Evolutionary conservation across 129 eudicot species (phyloP).

Genomic region (Deinandra increscens): DNA sequence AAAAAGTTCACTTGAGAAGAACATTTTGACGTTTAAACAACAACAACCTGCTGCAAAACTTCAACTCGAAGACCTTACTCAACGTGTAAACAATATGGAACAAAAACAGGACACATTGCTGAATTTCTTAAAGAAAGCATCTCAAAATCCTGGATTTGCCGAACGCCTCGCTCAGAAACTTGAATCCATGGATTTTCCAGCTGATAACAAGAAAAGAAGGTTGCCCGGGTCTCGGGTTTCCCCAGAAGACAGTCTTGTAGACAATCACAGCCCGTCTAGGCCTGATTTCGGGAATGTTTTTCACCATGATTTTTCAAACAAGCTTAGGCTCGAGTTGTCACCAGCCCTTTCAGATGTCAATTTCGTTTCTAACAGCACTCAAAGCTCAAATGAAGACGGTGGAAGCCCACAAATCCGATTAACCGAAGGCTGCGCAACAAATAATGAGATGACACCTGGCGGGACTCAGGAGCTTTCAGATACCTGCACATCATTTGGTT

Average conservation of each 20-base stretch:
- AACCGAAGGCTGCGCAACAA: constrained; percentile 32
- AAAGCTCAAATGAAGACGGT: constrained; percentile 73
- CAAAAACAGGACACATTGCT: constrained; percentile 61
- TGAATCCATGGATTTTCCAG: constrained; percentile 74
- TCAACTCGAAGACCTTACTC: constrained; percentile 67
- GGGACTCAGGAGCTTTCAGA: constrained; percentile 69
- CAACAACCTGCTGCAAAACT: constrained; percentile 57
- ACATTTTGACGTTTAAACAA: constrained; percentile 45
- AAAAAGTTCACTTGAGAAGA: constrained; percentile 59
- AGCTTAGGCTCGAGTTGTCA: constrained; percentile 65
- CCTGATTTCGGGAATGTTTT: constrained; percentile 54
- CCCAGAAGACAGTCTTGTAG: constrained; percentile 46
- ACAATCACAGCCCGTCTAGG: constrained; percentile 55
- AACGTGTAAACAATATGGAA: constrained; percentile 54
- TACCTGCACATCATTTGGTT: constrained; percentile 65
- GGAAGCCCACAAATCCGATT: constrained; percentile 52
- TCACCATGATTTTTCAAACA: constrained; percentile 61
- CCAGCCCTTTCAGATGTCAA: constrained; percentile 77
- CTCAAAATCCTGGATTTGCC: constrained; percentile 59
- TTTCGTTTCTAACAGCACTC: constrained; percentile 78
- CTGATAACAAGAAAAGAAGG: constrained; percentile 72
- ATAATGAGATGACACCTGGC: constrained; percentile 29
- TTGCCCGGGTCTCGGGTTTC: constrained; percentile 44
- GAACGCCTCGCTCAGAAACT: constrained; percentile 66
- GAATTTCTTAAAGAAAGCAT: constrained; percentile 48